Base-by-base conservation (phyloP, 345 rosid genomes). In the Odontarrhena argentea region DNA sequence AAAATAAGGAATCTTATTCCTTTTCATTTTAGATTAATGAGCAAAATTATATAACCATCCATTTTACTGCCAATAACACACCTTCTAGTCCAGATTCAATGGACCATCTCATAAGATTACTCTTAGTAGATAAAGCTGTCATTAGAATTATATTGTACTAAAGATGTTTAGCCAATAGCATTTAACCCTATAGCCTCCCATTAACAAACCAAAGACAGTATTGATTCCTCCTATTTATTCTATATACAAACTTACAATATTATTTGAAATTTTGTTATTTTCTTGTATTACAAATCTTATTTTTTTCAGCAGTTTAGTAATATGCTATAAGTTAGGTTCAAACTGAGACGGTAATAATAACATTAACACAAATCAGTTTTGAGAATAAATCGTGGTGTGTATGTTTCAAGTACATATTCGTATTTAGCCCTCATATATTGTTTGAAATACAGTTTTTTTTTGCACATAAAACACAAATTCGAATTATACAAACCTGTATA, bases 1-100 rank as follows among this genome's bases (percentile, higher is more conserved):
- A 64, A 41, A 32, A 37, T 42, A 63, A 50, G 38, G 70, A 72
- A 72, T 38, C 76, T 64, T 64, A 57, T 64, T 64, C 76, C 59
- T 6, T 12, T 65, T 57, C 18, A 4, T 30, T 50, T 56, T 40
- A 12, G 65, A 2, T 72, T 56, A 55, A n/a, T 32, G 41, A 28
- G 13, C 65, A 71, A 22, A 64, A 18, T 18, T 38, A 9, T 55
- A 48, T 64, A 41, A 64, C 75, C 75, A 55, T 55, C 52, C 59
- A 71, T 55, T 71, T 55, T 55, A 32, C 59, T 71, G 43, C 12
- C 14, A 37, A 8, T 71, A 63, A 55, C 30, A 63, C 50, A 70
- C 54, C 49, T 37, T 37, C 35, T 22, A 25, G 48, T 30, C 48
- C 48, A 42, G 55, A 73, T 73, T 73, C 71, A 65, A 18, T 65